A percentile compares a stretch with the other conserved stretches of the same genome.
phyloP scores from a whole-genome alignment of 305 asterid genomes.

The Fraxinus sp. region DNA sequence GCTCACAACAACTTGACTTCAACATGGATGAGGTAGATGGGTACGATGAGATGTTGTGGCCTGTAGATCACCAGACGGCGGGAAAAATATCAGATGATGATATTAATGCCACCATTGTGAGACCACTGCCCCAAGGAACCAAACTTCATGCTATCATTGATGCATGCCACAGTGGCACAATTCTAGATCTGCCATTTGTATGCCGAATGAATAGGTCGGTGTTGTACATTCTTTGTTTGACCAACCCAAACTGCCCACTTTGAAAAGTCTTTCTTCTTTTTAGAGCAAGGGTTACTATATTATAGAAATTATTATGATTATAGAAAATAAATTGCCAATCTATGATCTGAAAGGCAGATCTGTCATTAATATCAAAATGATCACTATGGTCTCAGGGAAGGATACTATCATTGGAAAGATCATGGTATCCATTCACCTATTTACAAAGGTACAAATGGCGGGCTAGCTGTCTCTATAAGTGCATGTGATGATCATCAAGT shows the following conservation, averaged over 20 bases:
- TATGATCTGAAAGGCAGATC: not conserved
- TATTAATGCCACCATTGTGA: constrained; percentile 56
- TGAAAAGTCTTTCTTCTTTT: not conserved
- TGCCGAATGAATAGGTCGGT: constrained; percentile 54
- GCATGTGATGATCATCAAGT: constrained; percentile 60
- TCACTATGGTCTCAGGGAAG: constrained; percentile 32
- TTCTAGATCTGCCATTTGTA: constrained; percentile 54
- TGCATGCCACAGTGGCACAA: constrained; percentile 66
- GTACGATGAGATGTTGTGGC: constrained; percentile 53
- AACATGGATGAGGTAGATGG: constrained; percentile 57
- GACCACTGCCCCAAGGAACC: constrained; percentile 50
- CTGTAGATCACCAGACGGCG: constrained; percentile 46
- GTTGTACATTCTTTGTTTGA: not conserved
- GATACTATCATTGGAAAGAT: constrained; percentile 50
- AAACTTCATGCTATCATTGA: constrained; percentile 60
- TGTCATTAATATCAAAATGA: not conserved
- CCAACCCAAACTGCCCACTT: not conserved
- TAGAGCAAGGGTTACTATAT: not conserved
- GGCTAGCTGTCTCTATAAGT: constrained; percentile 45
- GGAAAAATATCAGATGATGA: constrained; percentile 58
- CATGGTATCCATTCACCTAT: constrained; percentile 34
- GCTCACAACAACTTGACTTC: constrained; percentile 41
- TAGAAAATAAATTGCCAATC: not conserved
- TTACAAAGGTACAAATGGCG: constrained; percentile 52
- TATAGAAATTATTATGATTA: not conserved